Base-by-base conservation (phyloP, 176 grass and related monocot species). In the Melocanna baccifera region DNA sequence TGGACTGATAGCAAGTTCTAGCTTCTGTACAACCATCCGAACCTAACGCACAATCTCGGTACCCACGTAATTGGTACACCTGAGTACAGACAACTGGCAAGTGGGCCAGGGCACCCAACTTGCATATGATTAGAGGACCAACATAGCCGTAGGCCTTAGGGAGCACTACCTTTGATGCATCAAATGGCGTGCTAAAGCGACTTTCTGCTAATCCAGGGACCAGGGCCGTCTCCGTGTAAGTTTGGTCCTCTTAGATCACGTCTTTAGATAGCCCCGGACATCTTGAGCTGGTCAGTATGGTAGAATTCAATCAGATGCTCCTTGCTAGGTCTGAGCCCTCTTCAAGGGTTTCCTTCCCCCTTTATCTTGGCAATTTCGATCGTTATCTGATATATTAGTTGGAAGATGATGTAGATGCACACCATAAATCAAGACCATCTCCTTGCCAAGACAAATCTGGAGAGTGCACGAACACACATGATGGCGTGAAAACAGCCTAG, bases 71-170 rank as follows among this genome's bases (percentile, higher is more conserved):
- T 67, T 67, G 87, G 81, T 10, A 62, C 41, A 67, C 59, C 40
- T 26, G 47, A 67, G 37, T 65, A 39, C 48, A 45, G 69, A 48
- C 81, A 85, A 69, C 81, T 74, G 12, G 69, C 58, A 19, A 4
- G 36, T 57, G 70, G 61, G 13, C 71, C 30, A 6, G 14, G 15
- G 6, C 10, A 47, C 47, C 84, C 39, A 71, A 12, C 41, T 50
- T 76, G 46, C 36, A 19, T 57, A 79, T 79, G 67, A 88, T 83
- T 71, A 12, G 80, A 78, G 67, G 81, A 78, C 55, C 73, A 20
- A 66, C 47, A 8, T 32, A 32, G 3, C n/a, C n/a, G n/a, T 25
- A 71, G 62, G 18, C 15, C 29, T 41, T 14, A 25, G 7, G 42
- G 19, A 30, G 9, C 25, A 48, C 67, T 58, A 47, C 59, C 67